Conservation (phyloP, 805 yeast genomes). For the Scheffersomyces stipitis region DNA sequence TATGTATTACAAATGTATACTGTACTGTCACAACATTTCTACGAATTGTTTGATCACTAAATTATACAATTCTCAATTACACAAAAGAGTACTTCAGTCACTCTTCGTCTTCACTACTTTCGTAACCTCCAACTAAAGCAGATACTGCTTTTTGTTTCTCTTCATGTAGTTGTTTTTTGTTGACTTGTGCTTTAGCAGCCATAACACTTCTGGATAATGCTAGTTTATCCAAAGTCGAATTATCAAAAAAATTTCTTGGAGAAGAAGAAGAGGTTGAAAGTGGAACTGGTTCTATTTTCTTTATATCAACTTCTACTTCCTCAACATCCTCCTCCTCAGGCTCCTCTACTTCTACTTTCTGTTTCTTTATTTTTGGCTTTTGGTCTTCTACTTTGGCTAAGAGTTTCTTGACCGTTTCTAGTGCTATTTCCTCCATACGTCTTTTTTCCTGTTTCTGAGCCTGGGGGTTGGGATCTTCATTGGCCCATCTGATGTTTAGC, state of each 20-base stretch:
- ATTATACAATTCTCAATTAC: no score
- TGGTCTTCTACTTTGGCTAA: slow-evolving; percentile 31
- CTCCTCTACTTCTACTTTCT: slow-evolving; percentile 15
- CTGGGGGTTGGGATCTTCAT: slow-evolving; percentile 78
- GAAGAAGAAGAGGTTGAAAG: no score
- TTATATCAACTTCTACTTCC: slow-evolving; percentile 10
- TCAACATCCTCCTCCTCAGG: slow-evolving; percentile 9
- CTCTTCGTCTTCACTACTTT: slow-evolving; percentile 31
- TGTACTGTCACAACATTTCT: slow-evolving; percentile 26
- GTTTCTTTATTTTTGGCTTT: slow-evolving; percentile 11
- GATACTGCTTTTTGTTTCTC: slow-evolving; percentile 12
- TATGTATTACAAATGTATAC: no score
- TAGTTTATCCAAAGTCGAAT: slow-evolving; percentile 6
- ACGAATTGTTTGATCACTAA: slow-evolving; percentile 38
- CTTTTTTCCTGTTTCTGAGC: slow-evolving; percentile 53
- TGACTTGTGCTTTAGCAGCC: slow-evolving; percentile 2
- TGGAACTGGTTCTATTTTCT: slow-evolving; percentile 2
- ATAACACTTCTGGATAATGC: no score
- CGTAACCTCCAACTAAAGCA: slow-evolving; percentile 22
- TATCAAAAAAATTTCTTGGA: slow-evolving; percentile 6
- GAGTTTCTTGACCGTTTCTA: slow-evolving; percentile 50
- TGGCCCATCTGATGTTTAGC: slow-evolving; percentile 81
- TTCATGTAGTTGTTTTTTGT: not conserved
- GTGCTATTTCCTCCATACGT: slow-evolving; percentile 50
- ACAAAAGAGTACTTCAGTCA: no score